phyloP scores from a whole-genome alignment of 805 yeast genomes.

The Ogataea pini region DNA sequence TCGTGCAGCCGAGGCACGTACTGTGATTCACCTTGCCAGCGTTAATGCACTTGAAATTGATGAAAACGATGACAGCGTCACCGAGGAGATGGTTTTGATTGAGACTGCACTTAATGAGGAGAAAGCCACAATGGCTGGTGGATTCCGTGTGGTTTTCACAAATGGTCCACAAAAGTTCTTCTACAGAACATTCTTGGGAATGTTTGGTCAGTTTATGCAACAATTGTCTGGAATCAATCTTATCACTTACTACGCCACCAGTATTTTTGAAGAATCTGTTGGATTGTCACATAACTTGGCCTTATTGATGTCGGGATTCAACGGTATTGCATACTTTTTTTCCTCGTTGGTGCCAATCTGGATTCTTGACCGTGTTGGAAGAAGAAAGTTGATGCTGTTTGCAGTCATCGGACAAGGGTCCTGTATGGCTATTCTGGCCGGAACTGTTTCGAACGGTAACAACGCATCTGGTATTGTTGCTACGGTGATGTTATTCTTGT shows the following conservation, averaged over 20 bases:
- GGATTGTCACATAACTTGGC: constrained; percentile 49
- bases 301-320: constrained; percentile 35
- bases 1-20: constrained; percentile 53
- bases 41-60: constrained; percentile 42
- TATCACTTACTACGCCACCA: constrained; percentile 69
- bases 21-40: constrained; percentile 43
- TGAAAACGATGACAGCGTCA: constrained; percentile 33
- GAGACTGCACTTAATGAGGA: constrained; percentile 51
- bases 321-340: constrained; percentile 47
- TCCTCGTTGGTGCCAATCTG: constrained; percentile 55
- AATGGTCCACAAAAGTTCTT: constrained; percentile 42
- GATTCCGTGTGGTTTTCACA: constrained; percentile 49
- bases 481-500: constrained; percentile 55
- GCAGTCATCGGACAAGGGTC: constrained; percentile 67
- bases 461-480: constrained; percentile 48
- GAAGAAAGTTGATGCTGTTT: constrained; percentile 58
- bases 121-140: constrained; percentile 48
- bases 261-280: constrained; percentile 51
- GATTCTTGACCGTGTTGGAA: constrained; percentile 58
- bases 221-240: constrained; percentile 75
- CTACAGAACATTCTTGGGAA: constrained; percentile 48
- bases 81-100: constrained; percentile 38
- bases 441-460: constrained; percentile 43
- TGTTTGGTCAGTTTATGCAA: constrained; percentile 59
- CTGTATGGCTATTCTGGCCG: constrained; percentile 59